Evolutionary conservation across 495 filamentous ascomycete species (phyloP).

Genomic region (Penicillium pancosmium): DNA sequence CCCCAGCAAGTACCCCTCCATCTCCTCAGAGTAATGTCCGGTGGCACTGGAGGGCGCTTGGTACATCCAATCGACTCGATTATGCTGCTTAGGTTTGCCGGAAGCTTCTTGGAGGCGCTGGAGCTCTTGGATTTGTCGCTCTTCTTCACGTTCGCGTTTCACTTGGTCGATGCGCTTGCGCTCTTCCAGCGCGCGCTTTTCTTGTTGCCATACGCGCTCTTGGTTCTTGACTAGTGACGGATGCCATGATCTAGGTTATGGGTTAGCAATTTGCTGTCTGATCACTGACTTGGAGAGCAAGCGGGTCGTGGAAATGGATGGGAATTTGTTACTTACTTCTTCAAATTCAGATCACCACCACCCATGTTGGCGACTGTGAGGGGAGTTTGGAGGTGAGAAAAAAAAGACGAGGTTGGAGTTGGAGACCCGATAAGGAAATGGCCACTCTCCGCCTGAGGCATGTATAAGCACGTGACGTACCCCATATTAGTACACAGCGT

Average conservation of each 20-base stretch:
- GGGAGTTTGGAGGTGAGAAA: not conserved
- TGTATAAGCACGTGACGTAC: not conserved
- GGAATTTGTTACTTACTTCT: constrained; percentile 60
- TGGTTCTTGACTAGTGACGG: constrained; percentile 83
- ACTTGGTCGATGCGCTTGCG: constrained; percentile 87
- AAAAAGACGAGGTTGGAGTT: constrained; percentile 6
- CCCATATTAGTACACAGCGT: not conserved
- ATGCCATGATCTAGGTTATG: constrained; percentile 71
- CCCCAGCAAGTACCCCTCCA: constrained; percentile 90
- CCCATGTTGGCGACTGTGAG: constrained; percentile 58
- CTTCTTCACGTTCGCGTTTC: constrained; percentile 90
- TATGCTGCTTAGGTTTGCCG: constrained; percentile 71
- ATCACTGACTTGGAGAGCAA: not conserved
- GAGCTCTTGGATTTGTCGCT: constrained; percentile 89
- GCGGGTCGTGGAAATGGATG: not conserved
- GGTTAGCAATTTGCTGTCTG: constrained; percentile 17
- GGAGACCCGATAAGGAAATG: constrained; percentile 14
- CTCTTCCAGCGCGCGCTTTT: constrained; percentile 93
- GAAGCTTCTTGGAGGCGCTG: constrained; percentile 87
- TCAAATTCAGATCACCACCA: constrained; percentile 87
- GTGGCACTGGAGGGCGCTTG: constrained; percentile 79
- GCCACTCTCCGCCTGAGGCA: not conserved
- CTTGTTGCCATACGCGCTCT: constrained; percentile 78
- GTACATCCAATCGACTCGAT: constrained; percentile 98
- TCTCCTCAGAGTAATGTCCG: constrained; percentile 83